Evolutionary conservation across 495 filamentous ascomycete species (phyloP).

Genomic region (Glutinoglossum americanum): DNA sequence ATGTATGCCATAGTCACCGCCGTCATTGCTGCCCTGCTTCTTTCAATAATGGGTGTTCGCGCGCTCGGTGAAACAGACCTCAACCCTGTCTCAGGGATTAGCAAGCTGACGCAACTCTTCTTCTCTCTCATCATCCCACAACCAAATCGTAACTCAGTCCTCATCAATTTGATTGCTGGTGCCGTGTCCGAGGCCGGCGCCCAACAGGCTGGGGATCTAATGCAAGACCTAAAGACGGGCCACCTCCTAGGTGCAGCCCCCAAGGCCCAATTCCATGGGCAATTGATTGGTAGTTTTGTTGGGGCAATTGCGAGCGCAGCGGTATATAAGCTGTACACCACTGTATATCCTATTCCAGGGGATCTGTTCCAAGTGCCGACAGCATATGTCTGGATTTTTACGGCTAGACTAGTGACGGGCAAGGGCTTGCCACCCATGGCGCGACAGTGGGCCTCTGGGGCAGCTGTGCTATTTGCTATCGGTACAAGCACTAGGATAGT

Average conservation of each 20-base stretch:
- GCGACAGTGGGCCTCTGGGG: conserved; percentile 48
- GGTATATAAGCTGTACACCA: conserved; percentile 81
- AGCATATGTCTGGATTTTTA: conserved; percentile 91
- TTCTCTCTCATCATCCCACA: conserved; percentile 75
- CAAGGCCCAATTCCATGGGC: conserved; percentile 89
- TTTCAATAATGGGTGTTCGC: conserved; percentile 88
- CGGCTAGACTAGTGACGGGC: conserved; percentile 81
- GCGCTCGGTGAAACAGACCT: conserved; percentile 91
- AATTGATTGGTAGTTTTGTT: conserved; percentile 75
- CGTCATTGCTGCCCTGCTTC: conserved; percentile 66
- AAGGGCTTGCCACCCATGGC: conserved; percentile 71
- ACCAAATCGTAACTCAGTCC: conserved; percentile 52
- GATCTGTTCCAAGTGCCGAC: conserved; percentile 86
- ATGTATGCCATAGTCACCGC: conserved; percentile 57
- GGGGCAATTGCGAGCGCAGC: conserved; percentile 71
- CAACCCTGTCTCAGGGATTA: conserved; percentile 91
- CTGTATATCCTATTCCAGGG: conserved; percentile 71
- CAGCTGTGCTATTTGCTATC: conserved; percentile 44
- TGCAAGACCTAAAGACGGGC: conserved; percentile 96
- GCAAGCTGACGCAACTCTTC: conserved; percentile 85
- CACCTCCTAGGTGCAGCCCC: conserved; percentile 82
- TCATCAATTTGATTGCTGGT: conserved; percentile 89
- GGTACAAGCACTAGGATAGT: conserved; percentile 46
- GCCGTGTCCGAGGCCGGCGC: conserved; percentile 76
- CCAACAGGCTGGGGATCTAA: conserved; percentile 86